Conservation (phyloP, 2,329 filamentous ascomycete genomes). For the Meredithiella fracta region DNA sequence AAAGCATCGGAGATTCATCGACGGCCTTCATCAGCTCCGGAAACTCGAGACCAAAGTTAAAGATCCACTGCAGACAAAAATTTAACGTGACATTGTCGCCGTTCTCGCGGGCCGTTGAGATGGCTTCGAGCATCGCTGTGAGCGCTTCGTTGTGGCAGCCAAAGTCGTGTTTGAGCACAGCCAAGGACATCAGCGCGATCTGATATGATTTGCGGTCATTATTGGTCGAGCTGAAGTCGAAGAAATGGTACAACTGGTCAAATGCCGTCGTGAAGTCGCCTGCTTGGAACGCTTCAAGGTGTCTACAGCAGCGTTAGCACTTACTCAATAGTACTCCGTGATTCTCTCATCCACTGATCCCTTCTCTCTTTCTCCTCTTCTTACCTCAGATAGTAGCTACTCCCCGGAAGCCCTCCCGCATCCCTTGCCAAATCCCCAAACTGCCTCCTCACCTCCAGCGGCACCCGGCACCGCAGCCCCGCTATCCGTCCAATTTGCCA, state of each 20-base stretch:
- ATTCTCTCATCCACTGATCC: neutral
- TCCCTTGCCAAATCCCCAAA: conserved; percentile 53
- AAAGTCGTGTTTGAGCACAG: conserved; percentile 88
- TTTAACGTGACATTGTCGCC: conserved; percentile 85
- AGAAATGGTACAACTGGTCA: conserved; percentile 84
- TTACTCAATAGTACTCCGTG: neutral
- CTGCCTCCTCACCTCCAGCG: conserved; percentile 53
- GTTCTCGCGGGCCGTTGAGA: conserved; percentile 86
- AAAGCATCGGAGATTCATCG: conserved; percentile 56
- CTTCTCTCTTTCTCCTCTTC: neutral
- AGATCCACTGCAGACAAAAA: conserved; percentile 89
- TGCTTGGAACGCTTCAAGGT: conserved; percentile 80
- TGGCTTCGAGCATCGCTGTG: conserved; percentile 86
- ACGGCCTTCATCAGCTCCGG: conserved; percentile 55
- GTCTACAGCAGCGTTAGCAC: conserved; percentile 31
- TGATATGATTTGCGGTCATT: conserved; percentile 77
- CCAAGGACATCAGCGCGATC: conserved; percentile 83
- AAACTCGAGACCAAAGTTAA: conserved; percentile 80
- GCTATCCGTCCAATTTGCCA: conserved; percentile 84
- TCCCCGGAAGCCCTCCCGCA: conserved; percentile 40
- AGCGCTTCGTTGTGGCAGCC: conserved; percentile 79
- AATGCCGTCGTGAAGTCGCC: conserved; percentile 84
- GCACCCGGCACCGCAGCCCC: conserved; percentile 66
- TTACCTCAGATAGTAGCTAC: conserved; percentile 59
- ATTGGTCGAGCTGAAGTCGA: conserved; percentile 67